Percentiles rank a stretch among this genome's conserved stretches.
Evolutionary conservation across 1,284 basidiomycete genomes (phyloP).

Genomic region (Puccinia coronata): DNA sequence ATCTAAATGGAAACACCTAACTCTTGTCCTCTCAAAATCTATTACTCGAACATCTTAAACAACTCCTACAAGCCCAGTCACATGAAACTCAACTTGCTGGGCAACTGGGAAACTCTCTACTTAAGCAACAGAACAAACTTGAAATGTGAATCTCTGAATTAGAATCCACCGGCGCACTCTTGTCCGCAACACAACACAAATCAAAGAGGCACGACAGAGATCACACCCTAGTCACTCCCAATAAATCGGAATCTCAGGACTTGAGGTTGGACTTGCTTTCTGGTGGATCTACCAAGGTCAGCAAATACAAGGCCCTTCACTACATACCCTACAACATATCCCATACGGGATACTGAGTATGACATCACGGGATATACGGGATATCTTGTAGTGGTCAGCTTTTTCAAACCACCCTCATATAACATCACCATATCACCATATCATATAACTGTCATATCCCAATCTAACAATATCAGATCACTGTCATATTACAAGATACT

Average conservation of each 20-base stretch:
- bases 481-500: no score
- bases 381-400: no score
- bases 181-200: conserved; percentile 35
- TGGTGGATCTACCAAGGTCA: conserved; percentile 65
- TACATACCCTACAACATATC: no score
- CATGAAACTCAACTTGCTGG: conserved; percentile 85
- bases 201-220: conserved; percentile 18
- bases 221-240: conserved; percentile 8
- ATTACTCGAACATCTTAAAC: conserved; percentile 67
- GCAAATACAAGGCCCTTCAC: conserved; percentile 58
- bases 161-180: conserved; percentile 60
- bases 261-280: conserved; percentile 61
- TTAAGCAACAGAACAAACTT: conserved; percentile 85
- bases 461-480: no score
- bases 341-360: no score
- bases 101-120: conserved; percentile 82
- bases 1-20: conserved; percentile 24
- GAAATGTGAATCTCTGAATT: conserved; percentile 80
- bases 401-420: no score
- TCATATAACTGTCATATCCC: no score
- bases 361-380: no score
- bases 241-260: conserved; percentile 63
- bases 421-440: no score
- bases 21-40: not conserved
- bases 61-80: conserved; percentile 80